Conservation (phyloP, 108 stramenopile genomes). For the Skeletonema potamos region DNA sequence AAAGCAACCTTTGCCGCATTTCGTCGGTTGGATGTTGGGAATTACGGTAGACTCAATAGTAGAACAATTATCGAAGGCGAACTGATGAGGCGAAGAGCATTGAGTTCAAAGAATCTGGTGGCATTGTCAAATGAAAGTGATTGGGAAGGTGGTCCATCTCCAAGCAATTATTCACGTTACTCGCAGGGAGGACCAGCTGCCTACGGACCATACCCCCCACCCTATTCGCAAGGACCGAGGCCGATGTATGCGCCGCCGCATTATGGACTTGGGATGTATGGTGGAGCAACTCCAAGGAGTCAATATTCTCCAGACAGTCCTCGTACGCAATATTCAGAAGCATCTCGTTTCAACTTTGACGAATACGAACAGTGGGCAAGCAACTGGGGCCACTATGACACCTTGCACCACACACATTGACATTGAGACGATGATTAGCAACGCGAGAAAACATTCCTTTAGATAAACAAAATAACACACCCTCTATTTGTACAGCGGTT, state of each 20-base stretch:
- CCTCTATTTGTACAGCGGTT: background rate
- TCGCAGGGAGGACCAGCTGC: background rate
- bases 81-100: conserved; percentile 23
- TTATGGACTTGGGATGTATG: background rate
- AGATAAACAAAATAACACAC: too few relatives aligned
- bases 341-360: background rate
- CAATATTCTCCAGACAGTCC: background rate
- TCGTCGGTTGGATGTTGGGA: conserved; percentile 70
- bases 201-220: background rate
- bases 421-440: background rate
- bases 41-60: conserved; percentile 62
- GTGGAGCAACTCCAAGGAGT: background rate
- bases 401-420: background rate
- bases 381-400: background rate
- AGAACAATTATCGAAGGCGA: conserved; percentile 52
- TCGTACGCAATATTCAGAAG: background rate
- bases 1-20: conserved; percentile 84
- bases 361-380: conserved; percentile 22
- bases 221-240: background rate
- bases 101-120: conserved; percentile 25
- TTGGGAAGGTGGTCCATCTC: background rate
- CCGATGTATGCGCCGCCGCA: background rate
- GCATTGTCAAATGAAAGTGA: conserved; percentile 3
- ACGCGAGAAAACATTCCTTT: too few relatives aligned
- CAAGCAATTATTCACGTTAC: background rate